These are phyloP conservation scores for Ceratobasidium sp. DNA, from an alignment of 1,284 basidiomycete species.

Conservation along the genomic window DNA sequence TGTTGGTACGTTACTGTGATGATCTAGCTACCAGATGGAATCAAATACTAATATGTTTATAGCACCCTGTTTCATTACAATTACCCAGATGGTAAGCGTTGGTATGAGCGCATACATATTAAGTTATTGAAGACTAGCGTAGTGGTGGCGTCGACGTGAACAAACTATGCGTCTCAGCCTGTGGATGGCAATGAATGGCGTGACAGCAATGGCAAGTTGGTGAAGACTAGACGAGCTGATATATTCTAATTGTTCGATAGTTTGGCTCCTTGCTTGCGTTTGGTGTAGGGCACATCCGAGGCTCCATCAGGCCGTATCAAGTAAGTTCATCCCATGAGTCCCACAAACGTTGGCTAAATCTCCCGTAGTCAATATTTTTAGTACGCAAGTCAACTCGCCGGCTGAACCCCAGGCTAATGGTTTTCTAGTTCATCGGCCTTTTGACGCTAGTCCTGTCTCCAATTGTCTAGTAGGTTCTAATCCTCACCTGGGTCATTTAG, in stretches of 20 bases:
- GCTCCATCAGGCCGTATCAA: slow-evolving; percentile 51
- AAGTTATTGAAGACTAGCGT: background rate
- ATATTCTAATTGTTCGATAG: too few species aligned
- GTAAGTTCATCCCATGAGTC: slow-evolving; percentile 41
- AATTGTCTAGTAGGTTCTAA: slow-evolving; percentile 52
- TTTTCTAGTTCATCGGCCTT: slow-evolving; percentile 54
- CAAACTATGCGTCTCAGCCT: slow-evolving; percentile 55
- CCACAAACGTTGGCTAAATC: background rate
- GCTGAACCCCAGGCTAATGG: background rate
- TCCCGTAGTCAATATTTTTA: slow-evolving; percentile 27
- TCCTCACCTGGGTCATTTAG: background rate
- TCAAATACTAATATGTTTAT: background rate
- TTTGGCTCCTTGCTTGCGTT: slow-evolving; percentile 54
- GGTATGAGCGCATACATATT: background rate
- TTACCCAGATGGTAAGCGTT: slow-evolving; percentile 53
- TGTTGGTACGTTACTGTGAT: slow-evolving; percentile 48
- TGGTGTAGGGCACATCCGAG: slow-evolving; percentile 55
- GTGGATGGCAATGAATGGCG: slow-evolving; percentile 56
- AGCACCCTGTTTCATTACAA: slow-evolving; percentile 53
- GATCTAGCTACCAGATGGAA: background rate
- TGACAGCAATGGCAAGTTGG: slow-evolving; percentile 49
- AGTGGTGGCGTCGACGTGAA: slow-evolving; percentile 58
- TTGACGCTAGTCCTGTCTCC: slow-evolving; percentile 56
- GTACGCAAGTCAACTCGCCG: too few species aligned
- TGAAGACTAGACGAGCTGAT: too few species aligned